Conservation (phyloP, 2,329 filamentous ascomycete genomes). For the Ceratocystis colombiana region DNA sequence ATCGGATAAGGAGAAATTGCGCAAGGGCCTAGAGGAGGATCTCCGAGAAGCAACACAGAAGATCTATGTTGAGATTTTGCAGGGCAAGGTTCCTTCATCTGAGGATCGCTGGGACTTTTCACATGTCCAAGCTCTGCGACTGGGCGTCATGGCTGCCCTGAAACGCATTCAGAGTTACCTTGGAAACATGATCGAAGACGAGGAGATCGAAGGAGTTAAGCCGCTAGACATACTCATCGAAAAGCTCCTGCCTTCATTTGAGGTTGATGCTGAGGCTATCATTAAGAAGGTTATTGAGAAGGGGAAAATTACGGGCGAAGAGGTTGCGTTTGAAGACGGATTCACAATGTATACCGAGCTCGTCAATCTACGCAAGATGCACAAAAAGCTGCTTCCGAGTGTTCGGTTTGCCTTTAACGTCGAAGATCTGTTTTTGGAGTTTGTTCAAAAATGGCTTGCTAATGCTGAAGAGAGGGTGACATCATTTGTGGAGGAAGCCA, state of each 20-base stretch:
- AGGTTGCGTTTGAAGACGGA: constrained; percentile 80
- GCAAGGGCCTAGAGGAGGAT: constrained; percentile 18
- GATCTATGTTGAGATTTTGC: constrained; percentile 68
- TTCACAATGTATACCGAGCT: constrained; percentile 89
- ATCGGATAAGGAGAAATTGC: constrained; percentile 50
- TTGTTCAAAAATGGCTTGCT: constrained; percentile 92
- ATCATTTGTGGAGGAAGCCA: constrained; percentile 77
- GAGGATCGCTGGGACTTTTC: constrained; percentile 82
- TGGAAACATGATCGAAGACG: constrained; percentile 48
- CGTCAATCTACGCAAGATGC: constrained; percentile 71
- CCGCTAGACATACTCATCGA: constrained; percentile 62
- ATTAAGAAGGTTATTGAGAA: constrained; percentile 69
- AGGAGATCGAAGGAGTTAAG: constrained; percentile 69
- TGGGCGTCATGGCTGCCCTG: constrained; percentile 72
- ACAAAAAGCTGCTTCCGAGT: constrained; percentile 61
- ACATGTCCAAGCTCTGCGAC: constrained; percentile 81
- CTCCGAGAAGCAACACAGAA: constrained; percentile 32
- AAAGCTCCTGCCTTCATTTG: constrained; percentile 80
- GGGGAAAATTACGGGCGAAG: constrained; percentile 56
- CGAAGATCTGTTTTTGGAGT: constrained; percentile 74
- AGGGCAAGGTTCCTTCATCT: constrained; percentile 67
- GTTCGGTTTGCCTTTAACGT: constrained; percentile 76
- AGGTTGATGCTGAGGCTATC: constrained; percentile 77
- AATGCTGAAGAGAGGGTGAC: constrained; percentile 69
- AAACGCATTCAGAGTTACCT: constrained; percentile 89